phyloP scores from a whole-genome alignment of 2,329 filamentous ascomycete genomes.

The Sclerotinia nivalis region DNA sequence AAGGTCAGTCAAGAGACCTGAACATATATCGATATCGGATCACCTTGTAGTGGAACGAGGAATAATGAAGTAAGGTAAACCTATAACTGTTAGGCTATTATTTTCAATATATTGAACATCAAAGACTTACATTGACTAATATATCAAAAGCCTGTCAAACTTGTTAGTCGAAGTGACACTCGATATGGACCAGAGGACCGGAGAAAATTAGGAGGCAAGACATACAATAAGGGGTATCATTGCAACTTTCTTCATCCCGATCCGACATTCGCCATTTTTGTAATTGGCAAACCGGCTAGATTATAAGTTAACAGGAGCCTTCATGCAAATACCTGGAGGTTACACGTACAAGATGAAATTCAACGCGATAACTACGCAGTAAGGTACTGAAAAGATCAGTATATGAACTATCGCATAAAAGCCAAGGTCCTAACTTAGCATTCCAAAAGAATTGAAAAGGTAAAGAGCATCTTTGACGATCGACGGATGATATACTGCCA shows the following conservation, averaged over 20 bases:
- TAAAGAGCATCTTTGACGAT: constrained; percentile 57
- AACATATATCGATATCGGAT: neutral
- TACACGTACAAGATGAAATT: constrained; percentile 60
- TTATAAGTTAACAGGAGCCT: neutral
- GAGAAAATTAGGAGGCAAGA: neutral
- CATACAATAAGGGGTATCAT: constrained; percentile 62
- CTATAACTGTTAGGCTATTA: constrained; percentile 21
- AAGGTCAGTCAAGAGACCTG: neutral
- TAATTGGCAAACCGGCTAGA: constrained; percentile 54
- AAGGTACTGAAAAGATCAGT: constrained; percentile 38
- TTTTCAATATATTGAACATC: neutral
- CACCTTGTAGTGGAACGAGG: constrained; percentile 59
- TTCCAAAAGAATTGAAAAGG: constrained; percentile 60
- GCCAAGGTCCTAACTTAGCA: constrained; percentile 47
- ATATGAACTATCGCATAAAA: neutral
- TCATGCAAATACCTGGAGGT: neutral
- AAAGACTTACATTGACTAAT: constrained; percentile 51
- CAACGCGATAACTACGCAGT: constrained; percentile 50
- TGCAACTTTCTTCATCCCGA: constrained; percentile 59
- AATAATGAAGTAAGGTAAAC: constrained; percentile 64
- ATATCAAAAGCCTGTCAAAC: constrained; percentile 48
- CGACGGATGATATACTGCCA: constrained; percentile 53
- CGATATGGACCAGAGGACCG: neutral
- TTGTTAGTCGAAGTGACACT: neutral
- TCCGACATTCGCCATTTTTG: constrained; percentile 57